phyloP scores from a whole-genome alignment of 352 stramenopile genomes.

The Globisporangium iwayamae region DNA sequence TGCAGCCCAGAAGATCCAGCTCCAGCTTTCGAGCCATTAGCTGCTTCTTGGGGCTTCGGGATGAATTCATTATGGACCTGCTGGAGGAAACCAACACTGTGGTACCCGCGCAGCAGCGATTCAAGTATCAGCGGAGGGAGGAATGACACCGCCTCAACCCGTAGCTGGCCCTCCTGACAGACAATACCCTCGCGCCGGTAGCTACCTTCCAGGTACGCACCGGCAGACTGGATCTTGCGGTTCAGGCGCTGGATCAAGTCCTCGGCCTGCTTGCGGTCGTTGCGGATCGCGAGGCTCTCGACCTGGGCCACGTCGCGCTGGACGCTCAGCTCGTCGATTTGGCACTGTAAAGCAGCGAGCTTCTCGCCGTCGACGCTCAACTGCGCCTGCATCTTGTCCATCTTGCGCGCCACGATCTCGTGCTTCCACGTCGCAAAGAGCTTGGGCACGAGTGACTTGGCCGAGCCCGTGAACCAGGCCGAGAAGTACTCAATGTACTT shows the following conservation, averaged over 20 bases:
- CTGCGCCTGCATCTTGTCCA: constrained; percentile 34
- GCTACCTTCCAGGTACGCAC: constrained; percentile 45
- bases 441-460: constrained; percentile 47
- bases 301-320: constrained; percentile 50
- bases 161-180: constrained; percentile 59
- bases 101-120: constrained; percentile 57
- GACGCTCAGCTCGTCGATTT: constrained; percentile 45
- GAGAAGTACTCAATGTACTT: constrained; percentile 78
- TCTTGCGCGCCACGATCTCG: constrained; percentile 22
- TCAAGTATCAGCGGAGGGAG: constrained; percentile 60
- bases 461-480: constrained; percentile 57
- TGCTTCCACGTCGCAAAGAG: constrained; percentile 58
- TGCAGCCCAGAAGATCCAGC: background rate
- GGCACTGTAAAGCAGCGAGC: constrained; percentile 36
- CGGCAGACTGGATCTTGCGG: constrained; percentile 56
- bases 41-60: background rate
- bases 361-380: constrained; percentile 30
- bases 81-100: constrained; percentile 65
- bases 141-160: constrained; percentile 60
- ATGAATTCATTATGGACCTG: constrained; percentile 27
- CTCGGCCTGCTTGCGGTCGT: constrained; percentile 60
- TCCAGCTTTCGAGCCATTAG: background rate
- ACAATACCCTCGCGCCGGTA: constrained; percentile 45
- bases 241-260: constrained; percentile 43
- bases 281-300: constrained; percentile 47